A percentile compares a stretch with the other conserved stretches of the same genome.
phyloP scores from a whole-genome alignment of 2,329 filamentous ascomycete species.

The Amylocarpus encephaloides region DNA sequence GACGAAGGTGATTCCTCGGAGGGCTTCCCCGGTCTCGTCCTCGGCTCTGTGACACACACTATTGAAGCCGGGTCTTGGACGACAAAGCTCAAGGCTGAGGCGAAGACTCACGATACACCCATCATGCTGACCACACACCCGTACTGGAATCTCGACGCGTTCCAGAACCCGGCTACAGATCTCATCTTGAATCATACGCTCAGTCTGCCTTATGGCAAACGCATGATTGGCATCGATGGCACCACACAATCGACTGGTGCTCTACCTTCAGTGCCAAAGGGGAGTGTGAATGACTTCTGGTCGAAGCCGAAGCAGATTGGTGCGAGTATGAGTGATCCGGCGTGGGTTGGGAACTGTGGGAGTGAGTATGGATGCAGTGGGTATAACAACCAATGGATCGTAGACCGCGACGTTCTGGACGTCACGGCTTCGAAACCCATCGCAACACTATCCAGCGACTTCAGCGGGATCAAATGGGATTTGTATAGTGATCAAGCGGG shows the following conservation, averaged over 20 bases:
- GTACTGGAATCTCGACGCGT: constrained; percentile 68
- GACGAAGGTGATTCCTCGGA: constrained; percentile 47
- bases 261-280: constrained; percentile 57
- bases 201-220: constrained; percentile 63
- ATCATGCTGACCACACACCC: constrained; percentile 69
- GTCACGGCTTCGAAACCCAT: constrained; percentile 36
- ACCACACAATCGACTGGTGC: constrained; percentile 68
- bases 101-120: constrained; percentile 67
- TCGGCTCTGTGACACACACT: constrained; percentile 58
- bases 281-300: constrained; percentile 76
- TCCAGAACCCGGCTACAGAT: constrained; percentile 58
- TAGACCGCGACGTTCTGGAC: constrained; percentile 31
- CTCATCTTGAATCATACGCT: constrained; percentile 64
- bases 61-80: constrained; percentile 59
- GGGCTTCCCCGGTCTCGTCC: constrained; percentile 56
- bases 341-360: constrained; percentile 68
- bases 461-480: constrained; percentile 76
- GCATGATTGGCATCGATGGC: constrained; percentile 60
- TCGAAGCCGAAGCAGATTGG: constrained; percentile 70
- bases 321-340: constrained; percentile 53
- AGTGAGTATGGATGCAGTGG: constrained; percentile 68
- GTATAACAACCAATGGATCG: constrained; percentile 58
- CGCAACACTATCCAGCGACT: constrained; percentile 62
- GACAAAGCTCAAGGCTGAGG: constrained; percentile 62
- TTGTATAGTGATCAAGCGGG: constrained; percentile 80